Evolutionary conservation across 768 basidiomycete genomes (phyloP).

Genomic region (Mycena chlorophos): DNA sequence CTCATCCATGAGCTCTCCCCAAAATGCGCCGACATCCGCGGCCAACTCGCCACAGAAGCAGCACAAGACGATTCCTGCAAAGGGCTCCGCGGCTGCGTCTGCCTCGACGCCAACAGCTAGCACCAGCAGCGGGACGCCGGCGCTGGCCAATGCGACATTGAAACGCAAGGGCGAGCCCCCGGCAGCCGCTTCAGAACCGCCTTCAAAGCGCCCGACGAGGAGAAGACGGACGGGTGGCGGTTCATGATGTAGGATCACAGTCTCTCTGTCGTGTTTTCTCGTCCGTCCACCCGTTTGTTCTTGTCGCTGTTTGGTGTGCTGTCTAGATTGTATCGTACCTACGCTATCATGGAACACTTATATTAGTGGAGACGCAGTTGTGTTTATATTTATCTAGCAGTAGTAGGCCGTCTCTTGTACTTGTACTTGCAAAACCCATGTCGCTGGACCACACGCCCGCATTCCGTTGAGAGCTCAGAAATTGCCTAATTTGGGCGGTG

Average conservation of each 20-base stretch:
- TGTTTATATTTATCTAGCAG: conserved; percentile 2
- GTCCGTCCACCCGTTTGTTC: too few relatives aligned
- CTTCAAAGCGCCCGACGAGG: conserved; percentile 51
- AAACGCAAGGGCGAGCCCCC: conserved; percentile 63
- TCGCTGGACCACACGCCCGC: too few relatives aligned
- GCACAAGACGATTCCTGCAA: conserved; percentile 51
- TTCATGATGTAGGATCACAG: conserved; percentile 28
- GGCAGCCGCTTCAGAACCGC: conserved; percentile 47
- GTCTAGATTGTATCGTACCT: conserved; percentile 38
- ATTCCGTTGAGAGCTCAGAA: not conserved
- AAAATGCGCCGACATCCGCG: conserved; percentile 52
- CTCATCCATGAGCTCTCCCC: conserved; percentile 45
- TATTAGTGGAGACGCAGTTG: conserved; percentile 1
- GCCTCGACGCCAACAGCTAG: conserved; percentile 41
- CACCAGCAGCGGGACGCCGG: conserved; percentile 50
- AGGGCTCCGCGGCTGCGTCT: conserved; percentile 25
- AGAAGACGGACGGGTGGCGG: conserved; percentile 52
- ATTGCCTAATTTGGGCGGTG: not conserved
- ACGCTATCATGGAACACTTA: conserved; percentile 35
- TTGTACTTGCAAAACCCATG: not conserved
- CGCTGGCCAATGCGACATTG: conserved; percentile 47
- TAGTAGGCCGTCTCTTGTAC: conserved; percentile 1
- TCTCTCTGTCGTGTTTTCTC: conserved; percentile 24
- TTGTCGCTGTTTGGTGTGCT: too few relatives aligned
- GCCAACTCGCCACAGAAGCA: conserved; percentile 63